A percentile compares a stretch with the other conserved stretches of the same genome.
Evolutionary conservation across 73 alveolate species (phyloP).

Genomic region (Urostyla sp.): DNA sequence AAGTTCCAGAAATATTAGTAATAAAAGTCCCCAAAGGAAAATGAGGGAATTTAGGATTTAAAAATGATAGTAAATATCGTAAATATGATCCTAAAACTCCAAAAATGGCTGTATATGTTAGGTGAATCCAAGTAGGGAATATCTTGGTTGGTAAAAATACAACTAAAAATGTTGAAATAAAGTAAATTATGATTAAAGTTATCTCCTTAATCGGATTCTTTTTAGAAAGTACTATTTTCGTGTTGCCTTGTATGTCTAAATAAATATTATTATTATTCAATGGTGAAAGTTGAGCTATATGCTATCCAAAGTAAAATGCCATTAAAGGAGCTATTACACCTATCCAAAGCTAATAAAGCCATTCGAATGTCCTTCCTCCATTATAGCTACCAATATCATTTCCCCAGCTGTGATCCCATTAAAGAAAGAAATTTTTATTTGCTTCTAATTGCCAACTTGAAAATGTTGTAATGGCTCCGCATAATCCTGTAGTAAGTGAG

Average conservation of each 20-base stretch:
- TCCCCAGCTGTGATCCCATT: not conserved
- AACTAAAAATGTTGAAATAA: too few relatives aligned
- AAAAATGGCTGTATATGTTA: too few relatives aligned
- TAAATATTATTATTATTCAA: too few relatives aligned
- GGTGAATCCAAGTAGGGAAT: too few relatives aligned
- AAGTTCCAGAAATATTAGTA: not conserved
- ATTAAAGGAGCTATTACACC: not conserved
- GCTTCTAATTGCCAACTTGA: too few relatives aligned
- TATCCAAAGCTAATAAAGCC: not conserved
- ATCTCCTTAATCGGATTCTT: too few relatives aligned
- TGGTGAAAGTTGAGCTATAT: not conserved
- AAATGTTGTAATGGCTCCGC: not conserved
- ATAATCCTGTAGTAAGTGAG: not conserved
- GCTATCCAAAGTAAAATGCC: not conserved
- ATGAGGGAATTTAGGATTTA: not conserved
- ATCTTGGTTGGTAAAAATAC: too few relatives aligned
- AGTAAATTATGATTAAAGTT: too few relatives aligned
- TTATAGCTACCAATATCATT: not conserved
- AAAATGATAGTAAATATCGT: not conserved
- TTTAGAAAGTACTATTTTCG: too few relatives aligned
- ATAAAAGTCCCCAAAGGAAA: too few relatives aligned
- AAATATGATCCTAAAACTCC: not conserved
- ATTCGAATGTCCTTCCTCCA: not conserved
- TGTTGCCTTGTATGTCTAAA: too few relatives aligned
- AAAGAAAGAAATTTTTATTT: not conserved